These are phyloP conservation scores for Orychophragmus violaceus DNA, from an alignment of 345 rosid species.

Conservation along the genomic window DNA sequence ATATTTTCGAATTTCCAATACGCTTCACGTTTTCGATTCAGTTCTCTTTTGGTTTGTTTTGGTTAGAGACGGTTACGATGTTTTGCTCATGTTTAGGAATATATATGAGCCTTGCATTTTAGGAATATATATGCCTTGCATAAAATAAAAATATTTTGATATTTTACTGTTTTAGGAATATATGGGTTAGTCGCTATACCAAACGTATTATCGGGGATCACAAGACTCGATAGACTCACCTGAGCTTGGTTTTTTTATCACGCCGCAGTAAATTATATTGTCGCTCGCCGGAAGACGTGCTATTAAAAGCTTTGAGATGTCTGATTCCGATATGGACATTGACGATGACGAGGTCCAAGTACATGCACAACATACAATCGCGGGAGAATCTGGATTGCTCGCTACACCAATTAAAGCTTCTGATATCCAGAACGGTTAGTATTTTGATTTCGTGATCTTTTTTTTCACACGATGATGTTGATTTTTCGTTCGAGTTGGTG, in stretches of 20 bases:
- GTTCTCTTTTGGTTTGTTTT: no score
- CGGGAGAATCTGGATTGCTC: conserved; percentile 4
- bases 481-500: background rate
- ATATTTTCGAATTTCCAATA: no score
- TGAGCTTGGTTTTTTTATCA: conserved; percentile 17
- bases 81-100: no score
- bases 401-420: conserved; percentile 20
- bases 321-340: conserved; percentile 28
- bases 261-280: background rate
- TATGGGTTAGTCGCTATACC: conserved; percentile 4
- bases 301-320: conserved; percentile 13
- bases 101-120: background rate
- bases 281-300: background rate
- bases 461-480: background rate
- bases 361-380: background rate
- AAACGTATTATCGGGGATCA: conserved; percentile 20
- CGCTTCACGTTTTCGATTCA: no score
- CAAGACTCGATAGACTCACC: conserved; percentile 5
- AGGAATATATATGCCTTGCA: no score
- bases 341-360: conserved; percentile 27
- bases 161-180: no score
- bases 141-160: no score
- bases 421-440: conserved; percentile 33
- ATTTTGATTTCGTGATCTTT: background rate
- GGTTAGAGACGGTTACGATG: no score